These are phyloP conservation scores for Hibiscus mutabilis DNA, from an alignment of 345 rosid species.

Conservation along the genomic window DNA sequence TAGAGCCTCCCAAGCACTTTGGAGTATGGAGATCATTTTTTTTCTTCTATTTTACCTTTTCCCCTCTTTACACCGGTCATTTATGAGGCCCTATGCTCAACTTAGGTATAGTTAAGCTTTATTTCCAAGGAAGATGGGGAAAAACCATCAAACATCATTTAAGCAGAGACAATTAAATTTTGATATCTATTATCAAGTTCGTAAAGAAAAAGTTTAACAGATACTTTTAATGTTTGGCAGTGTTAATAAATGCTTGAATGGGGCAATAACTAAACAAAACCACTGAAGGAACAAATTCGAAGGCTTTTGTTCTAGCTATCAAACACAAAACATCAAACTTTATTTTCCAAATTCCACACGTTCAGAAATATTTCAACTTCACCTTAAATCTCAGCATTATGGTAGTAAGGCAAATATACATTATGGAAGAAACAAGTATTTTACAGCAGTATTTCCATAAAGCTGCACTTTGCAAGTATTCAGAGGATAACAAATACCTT, in stretches of 20 bases:
- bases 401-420: not conserved
- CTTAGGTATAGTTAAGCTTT: not conserved
- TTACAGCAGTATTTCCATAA: not conserved
- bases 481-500: slow-evolving; percentile 45
- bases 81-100: not conserved
- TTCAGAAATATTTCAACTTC: not conserved
- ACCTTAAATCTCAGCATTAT: not conserved
- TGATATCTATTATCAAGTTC: not conserved
- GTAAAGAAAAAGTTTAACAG: not conserved
- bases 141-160: not conserved
- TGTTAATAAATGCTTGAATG: not conserved
- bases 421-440: not conserved
- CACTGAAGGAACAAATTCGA: not conserved
- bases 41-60: too few relatives aligned
- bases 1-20: not conserved
- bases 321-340: not conserved
- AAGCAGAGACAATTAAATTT: not conserved
- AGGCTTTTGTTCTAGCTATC: not conserved
- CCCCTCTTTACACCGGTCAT: not conserved
- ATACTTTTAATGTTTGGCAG: not conserved
- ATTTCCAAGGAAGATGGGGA: not conserved
- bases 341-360: not conserved
- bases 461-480: not conserved
- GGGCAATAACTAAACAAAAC: not conserved
- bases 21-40: not conserved